Evolutionary conservation across 305 asterid genomes (phyloP).

Genomic region (Fraxinus angustifolia): DNA sequence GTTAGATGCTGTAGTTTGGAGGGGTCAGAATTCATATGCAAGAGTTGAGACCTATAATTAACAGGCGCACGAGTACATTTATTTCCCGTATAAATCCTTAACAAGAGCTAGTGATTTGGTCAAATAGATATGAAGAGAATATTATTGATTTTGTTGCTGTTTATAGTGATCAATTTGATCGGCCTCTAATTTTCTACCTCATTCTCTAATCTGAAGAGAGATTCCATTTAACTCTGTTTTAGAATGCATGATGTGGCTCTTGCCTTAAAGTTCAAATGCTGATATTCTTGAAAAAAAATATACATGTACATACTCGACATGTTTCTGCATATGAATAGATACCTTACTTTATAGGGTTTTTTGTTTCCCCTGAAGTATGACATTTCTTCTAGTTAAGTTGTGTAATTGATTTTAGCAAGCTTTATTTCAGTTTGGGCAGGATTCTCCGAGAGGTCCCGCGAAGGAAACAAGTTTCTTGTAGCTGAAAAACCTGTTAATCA

Average conservation of each 20-base stretch:
- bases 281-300: neutral
- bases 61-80: neutral
- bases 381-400: neutral
- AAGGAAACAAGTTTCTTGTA: slow-evolving; percentile 62
- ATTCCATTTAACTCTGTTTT: neutral
- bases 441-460: slow-evolving; percentile 65
- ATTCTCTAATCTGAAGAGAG: neutral
- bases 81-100: neutral
- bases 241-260: neutral
- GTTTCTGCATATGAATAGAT: neutral
- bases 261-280: neutral
- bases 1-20: neutral
- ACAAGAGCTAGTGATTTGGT: neutral
- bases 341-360: neutral
- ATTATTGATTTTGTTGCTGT: neutral
- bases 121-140: neutral
- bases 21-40: neutral
- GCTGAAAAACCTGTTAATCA: slow-evolving; percentile 68
- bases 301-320: neutral
- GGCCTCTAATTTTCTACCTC: neutral
- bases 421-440: slow-evolving; percentile 85
- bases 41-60: neutral
- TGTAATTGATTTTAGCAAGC: slow-evolving; percentile 1
- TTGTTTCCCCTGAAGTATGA: neutral
- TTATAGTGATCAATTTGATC: neutral